phyloP scores from a whole-genome alignment of 2,329 filamentous ascomycete species.

The Cercospora sesami region DNA sequence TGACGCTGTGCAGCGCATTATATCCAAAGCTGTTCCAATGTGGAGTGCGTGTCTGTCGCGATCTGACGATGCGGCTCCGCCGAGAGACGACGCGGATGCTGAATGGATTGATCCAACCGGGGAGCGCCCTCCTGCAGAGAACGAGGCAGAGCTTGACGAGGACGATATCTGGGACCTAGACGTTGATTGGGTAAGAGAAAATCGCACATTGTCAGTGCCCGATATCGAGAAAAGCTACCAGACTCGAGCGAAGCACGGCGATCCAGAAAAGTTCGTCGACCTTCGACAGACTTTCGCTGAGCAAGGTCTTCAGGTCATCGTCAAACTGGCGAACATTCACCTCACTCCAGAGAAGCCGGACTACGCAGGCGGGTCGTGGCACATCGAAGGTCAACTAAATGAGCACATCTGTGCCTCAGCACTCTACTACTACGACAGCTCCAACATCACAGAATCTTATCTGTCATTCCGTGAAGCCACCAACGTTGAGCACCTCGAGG shows the following conservation, averaged over 20 bases:
- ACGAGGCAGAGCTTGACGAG: slow-evolving; percentile 17
- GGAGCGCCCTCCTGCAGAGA: slow-evolving; percentile 3
- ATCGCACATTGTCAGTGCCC: slow-evolving; percentile 17
- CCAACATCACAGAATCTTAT: slow-evolving; percentile 58
- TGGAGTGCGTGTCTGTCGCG: slow-evolving; percentile 31
- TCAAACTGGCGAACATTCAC: slow-evolving; percentile 62
- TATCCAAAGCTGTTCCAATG: slow-evolving; percentile 32
- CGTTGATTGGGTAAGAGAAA: slow-evolving; percentile 10
- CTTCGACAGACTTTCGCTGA: slow-evolving; percentile 41
- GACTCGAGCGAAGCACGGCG: not conserved
- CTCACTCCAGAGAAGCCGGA: slow-evolving; percentile 58
- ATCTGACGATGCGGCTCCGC: slow-evolving; percentile 2
- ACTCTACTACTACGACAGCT: slow-evolving; percentile 61
- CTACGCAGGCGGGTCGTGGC: slow-evolving; percentile 58
- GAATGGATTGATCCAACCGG: slow-evolving; percentile 16
- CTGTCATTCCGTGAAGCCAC: slow-evolving; percentile 53
- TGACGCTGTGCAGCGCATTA: slow-evolving; percentile 29
- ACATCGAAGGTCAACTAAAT: slow-evolving; percentile 54
- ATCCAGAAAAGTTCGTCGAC: slow-evolving; percentile 4
- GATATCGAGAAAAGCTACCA: slow-evolving; percentile 11
- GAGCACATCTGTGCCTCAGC: slow-evolving; percentile 65
- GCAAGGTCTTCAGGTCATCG: slow-evolving; percentile 60
- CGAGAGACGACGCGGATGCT: slow-evolving; percentile 12
- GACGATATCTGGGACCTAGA: slow-evolving; percentile 16
- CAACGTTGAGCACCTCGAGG: slow-evolving; percentile 9